Percentiles rank a stretch among this genome's conserved stretches.
These are phyloP conservation scores for Leishmania lainsoni DNA, from an alignment of 208 protist species.

Conservation along the genomic window DNA sequence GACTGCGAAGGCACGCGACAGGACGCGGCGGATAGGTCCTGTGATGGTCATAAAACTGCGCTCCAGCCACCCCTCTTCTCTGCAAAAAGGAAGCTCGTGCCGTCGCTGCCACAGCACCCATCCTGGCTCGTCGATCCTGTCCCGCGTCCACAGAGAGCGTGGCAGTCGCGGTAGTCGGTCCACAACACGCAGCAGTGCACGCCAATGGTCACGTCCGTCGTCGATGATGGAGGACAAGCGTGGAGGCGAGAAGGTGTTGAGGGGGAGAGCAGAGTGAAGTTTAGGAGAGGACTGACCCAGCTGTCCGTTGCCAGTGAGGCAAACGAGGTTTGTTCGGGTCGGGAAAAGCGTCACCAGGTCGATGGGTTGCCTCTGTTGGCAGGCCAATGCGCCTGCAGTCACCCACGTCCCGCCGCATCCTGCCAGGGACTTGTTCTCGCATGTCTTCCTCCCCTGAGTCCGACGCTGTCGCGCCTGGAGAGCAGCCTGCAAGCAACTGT, in stretches of 20 bases:
- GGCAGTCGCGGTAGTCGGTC: constrained; percentile 60
- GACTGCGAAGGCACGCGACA: constrained; percentile 36
- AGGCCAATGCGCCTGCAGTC: neutral
- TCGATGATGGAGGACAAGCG: constrained; percentile 33
- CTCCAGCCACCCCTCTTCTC: constrained; percentile 20
- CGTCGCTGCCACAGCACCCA: constrained; percentile 56
- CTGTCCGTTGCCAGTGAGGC: constrained; percentile 47
- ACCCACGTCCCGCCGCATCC: neutral
- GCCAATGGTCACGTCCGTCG: constrained; percentile 41
- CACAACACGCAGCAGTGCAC: constrained; percentile 36
- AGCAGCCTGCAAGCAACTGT: neutral
- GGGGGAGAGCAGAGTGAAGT: constrained; percentile 48
- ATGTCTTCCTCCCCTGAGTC: constrained; percentile 8
- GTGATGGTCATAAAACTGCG: constrained; percentile 38
- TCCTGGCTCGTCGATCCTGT: constrained; percentile 43
- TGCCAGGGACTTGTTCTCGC: neutral
- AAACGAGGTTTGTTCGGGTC: constrained; percentile 48
- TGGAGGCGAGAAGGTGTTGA: constrained; percentile 45
- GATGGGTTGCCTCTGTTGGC: constrained; percentile 2
- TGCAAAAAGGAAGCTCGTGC: constrained; percentile 18
- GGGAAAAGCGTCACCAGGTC: constrained; percentile 60
- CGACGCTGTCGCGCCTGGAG: constrained; percentile 13
- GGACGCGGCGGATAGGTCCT: constrained; percentile 37
- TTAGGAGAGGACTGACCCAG: constrained; percentile 76
- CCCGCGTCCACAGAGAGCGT: constrained; percentile 33